Conservation (phyloP, 495 filamentous ascomycete genomes). For the Neurospora sp. region DNA sequence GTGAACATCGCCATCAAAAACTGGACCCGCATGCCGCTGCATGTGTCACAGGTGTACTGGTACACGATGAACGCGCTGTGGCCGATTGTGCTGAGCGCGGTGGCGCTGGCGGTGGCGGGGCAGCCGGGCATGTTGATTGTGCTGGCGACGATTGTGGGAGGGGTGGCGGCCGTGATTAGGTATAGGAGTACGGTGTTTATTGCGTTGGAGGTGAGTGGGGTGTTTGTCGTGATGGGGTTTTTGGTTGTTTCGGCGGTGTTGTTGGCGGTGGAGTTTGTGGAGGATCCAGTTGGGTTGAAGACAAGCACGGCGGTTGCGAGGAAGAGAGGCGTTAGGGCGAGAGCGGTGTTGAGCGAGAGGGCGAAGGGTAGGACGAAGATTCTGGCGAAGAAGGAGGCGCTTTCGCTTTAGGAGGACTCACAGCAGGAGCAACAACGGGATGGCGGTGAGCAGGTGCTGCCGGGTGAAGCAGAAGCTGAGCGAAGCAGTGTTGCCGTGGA, state of each 20-base stretch:
- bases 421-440: not conserved
- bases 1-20: not conserved
- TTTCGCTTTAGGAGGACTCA: not conserved
- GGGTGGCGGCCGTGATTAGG: constrained; percentile 8
- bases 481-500: not conserved
- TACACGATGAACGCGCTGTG: constrained; percentile 2
- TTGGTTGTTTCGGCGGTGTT: not conserved
- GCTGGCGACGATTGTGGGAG: not conserved
- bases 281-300: constrained; percentile 9
- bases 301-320: constrained; percentile 1
- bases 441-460: not conserved
- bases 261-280: constrained; percentile 10
- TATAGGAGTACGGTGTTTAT: constrained; percentile 20
- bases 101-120: constrained; percentile 4
- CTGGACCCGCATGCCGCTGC: constrained; percentile 4
- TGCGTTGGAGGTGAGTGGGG: constrained; percentile 18
- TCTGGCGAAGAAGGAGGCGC: not conserved
- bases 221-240: constrained; percentile 16
- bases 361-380: constrained; percentile 1
- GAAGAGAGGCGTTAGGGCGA: not conserved
- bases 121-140: constrained; percentile 12
- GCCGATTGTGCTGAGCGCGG: constrained; percentile 3
- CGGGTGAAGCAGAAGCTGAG: not conserved
- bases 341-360: not conserved
- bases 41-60: constrained; percentile 6